A percentile compares a stretch with the other conserved stretches of the same genome.
Conservation (phyloP, 139 green algal species). For the Chlorella sp. region DNA sequence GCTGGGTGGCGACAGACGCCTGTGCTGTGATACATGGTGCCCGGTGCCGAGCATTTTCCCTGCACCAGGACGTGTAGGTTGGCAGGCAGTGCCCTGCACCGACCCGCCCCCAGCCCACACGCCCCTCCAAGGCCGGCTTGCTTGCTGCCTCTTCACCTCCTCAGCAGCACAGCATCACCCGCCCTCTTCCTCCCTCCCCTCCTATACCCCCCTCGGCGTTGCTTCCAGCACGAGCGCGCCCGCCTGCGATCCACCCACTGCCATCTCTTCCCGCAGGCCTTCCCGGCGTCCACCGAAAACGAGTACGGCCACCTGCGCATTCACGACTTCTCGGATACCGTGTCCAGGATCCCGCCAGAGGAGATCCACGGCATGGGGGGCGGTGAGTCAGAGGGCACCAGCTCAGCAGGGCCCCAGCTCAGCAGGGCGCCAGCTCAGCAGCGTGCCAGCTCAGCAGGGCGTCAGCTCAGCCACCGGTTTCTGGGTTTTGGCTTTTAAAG, state of each 20-base stretch:
- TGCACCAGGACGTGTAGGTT: too few relatives aligned
- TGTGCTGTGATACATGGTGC: neutral
- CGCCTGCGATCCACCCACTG: neutral
- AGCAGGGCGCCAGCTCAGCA: too few relatives aligned
- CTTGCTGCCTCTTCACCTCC: neutral
- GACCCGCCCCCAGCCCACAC: neutral
- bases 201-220: neutral
- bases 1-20: neutral
- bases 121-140: neutral
- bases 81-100: neutral
- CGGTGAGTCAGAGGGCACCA: neutral
- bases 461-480: too few relatives aligned
- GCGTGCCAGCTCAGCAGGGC: too few relatives aligned
- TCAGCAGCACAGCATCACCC: neutral
- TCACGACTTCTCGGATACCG: conserved; percentile 82
- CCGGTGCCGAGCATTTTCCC: too few relatives aligned
- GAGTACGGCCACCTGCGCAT: conserved; percentile 80
- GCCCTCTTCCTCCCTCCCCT: too few relatives aligned
- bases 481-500: too few relatives aligned
- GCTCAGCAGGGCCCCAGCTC: too few relatives aligned
- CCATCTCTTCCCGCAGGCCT: conserved; percentile 26
- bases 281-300: conserved; percentile 47
- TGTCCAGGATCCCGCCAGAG: conserved; percentile 72
- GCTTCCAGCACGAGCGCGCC: neutral
- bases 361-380: conserved; percentile 49